phyloP scores from a whole-genome alignment of 495 filamentous ascomycete genomes.

The Staphylotrichum longicolle region DNA sequence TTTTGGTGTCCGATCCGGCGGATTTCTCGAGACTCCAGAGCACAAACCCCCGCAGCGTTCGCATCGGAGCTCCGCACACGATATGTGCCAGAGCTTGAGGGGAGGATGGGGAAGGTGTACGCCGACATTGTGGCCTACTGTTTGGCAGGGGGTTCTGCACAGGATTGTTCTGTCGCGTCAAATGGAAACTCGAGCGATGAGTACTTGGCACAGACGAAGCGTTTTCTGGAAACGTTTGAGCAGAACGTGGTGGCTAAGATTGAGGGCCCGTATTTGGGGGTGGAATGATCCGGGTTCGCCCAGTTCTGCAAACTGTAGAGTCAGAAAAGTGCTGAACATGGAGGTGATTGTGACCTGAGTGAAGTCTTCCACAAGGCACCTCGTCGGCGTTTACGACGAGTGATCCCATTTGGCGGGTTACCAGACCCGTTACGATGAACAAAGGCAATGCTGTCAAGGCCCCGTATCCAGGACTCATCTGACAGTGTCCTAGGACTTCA shows the following conservation, averaged over 20 bases:
- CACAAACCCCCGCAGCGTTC: not conserved
- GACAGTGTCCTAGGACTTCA: not conserved
- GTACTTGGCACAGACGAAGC: not conserved
- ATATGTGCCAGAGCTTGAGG: slow-evolving; percentile 1
- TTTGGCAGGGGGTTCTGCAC: not conserved
- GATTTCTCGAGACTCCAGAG: not conserved
- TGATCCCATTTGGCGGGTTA: no score
- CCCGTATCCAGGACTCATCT: not conserved
- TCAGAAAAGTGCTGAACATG: not conserved
- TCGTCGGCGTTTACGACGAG: no score
- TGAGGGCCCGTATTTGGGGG: slow-evolving; percentile 1
- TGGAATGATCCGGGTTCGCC: not conserved
- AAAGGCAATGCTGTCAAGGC: not conserved
- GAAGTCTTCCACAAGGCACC: no score
- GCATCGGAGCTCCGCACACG: slow-evolving; percentile 1
- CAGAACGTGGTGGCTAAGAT: not conserved
- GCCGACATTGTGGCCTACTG: not conserved
- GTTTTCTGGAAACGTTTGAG: slow-evolving; percentile 3
- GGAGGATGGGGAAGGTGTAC: not conserved
- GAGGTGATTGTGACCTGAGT: slow-evolving; percentile 2
- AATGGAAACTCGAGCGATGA: no score
- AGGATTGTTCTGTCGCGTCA: not conserved
- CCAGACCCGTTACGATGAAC: no score
- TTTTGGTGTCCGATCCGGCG: not conserved
- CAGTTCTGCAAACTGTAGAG: not conserved